Percentiles rank a stretch among this genome's conserved stretches.
Conservation (phyloP, 176 grass and related monocot species). For the Phoenix dactylifera region DNA sequence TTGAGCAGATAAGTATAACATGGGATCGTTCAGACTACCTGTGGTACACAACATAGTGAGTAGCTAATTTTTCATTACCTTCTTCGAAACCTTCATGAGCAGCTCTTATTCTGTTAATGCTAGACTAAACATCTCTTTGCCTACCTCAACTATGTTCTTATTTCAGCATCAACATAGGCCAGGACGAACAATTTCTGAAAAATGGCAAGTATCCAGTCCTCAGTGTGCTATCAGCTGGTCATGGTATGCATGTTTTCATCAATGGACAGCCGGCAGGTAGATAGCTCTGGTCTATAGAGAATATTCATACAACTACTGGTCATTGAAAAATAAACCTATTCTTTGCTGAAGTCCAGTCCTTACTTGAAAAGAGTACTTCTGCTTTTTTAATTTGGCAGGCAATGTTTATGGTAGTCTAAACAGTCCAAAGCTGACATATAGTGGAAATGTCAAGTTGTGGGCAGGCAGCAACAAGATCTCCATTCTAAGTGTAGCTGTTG, state of each 20-base stretch:
- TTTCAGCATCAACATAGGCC: slow-evolving; percentile 50
- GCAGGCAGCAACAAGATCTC: slow-evolving; percentile 90
- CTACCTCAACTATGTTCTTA: background rate
- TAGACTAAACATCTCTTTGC: too few species aligned
- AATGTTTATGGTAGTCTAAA: slow-evolving; percentile 39
- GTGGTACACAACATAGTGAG: slow-evolving; percentile 97
- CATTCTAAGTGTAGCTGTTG: slow-evolving; percentile 73
- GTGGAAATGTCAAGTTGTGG: slow-evolving; percentile 52
- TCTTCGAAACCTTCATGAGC: background rate
- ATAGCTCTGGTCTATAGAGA: background rate
- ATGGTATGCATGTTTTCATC: slow-evolving; percentile 70
- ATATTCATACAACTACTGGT: too few species aligned
- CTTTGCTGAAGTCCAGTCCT: too few species aligned
- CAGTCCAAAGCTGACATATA: slow-evolving; percentile 46
- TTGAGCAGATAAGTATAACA: slow-evolving; percentile 80
- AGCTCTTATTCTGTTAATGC: too few species aligned
- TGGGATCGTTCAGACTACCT: slow-evolving; percentile 91
- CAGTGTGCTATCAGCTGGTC: slow-evolving; percentile 52
- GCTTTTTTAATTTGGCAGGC: slow-evolving; percentile 22
- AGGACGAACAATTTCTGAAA: slow-evolving; percentile 59
- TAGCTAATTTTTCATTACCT: background rate
- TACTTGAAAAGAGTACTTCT: background rate
- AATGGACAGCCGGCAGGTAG: slow-evolving; percentile 48
- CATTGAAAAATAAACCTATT: too few species aligned
- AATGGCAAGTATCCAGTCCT: slow-evolving; percentile 53